Conservation (phyloP, 306 rosid genomes). For the Astragalus membranaceus region DNA sequence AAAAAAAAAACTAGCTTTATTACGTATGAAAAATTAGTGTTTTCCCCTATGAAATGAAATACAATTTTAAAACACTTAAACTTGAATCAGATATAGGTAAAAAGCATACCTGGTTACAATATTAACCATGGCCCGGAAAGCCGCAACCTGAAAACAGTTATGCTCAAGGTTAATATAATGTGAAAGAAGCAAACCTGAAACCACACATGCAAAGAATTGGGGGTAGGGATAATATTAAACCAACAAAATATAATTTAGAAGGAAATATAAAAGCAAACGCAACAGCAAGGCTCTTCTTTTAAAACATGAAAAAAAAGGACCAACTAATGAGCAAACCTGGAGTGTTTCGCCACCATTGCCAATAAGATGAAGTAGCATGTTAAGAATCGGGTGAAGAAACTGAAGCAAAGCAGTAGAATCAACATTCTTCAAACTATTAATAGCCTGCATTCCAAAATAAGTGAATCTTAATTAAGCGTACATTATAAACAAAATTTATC, state of each 20-base stretch:
- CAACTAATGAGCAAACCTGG: constrained; percentile 56
- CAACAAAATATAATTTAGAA: neutral
- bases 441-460: constrained; percentile 64
- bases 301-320: neutral
- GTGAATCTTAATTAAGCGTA: constrained; percentile 6
- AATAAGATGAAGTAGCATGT: constrained; percentile 98
- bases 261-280: constrained; percentile 8
- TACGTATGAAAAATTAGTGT: neutral
- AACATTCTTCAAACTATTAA: constrained; percentile 97
- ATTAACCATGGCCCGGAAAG: constrained; percentile 98
- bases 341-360: constrained; percentile 99
- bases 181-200: neutral
- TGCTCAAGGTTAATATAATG: constrained; percentile 21
- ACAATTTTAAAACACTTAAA: constrained; percentile 16
- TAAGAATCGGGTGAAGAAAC: constrained; percentile 95
- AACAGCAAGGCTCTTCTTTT: neutral
- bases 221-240: neutral
- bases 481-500: neutral
- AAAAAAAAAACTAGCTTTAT: neutral
- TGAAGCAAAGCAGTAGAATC: constrained; percentile 99
- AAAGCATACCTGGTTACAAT: constrained; percentile 80
- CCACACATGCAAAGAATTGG: neutral
- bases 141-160: constrained; percentile 78
- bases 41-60: neutral
- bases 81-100: constrained; percentile 14